Evolutionary conservation across 768 basidiomycete genomes (phyloP), one percentile per base, ranked within the genome.

Genomic region (Hygrophoropsis aurantiaca): DNA sequence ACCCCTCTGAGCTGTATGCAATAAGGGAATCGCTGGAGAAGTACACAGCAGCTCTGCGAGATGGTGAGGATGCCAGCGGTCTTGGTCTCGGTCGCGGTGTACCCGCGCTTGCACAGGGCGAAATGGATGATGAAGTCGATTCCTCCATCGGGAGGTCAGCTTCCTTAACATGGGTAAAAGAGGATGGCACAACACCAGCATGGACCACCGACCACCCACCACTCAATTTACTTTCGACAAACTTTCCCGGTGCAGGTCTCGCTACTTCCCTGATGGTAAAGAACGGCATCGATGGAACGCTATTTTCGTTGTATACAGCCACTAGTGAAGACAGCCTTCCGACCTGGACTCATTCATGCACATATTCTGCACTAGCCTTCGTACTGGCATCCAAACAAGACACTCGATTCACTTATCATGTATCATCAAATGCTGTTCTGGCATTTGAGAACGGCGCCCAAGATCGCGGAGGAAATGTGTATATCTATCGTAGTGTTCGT

Each of bases 381-480:
- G 95, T 99, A 33, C 74, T 99, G 41, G 92, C 92, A 8, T 92
- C 90, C 11, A 97, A 97, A 62, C 84, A 81, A 23, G 92, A 97
- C 64, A 83, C 88, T 1, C 82, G 91, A 16, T 93, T 94, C 68
- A 89, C 90, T 2, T 80, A 87, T 58, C 93, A 97, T 58, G 65
- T 82, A 26, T 64, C 76, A 0, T 65, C 66, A 1, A 63, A 72
- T 35, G 75, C 74, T 5, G 83, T 90, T 2, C 70, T 92, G 39
- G 92, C 92, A 0, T 94, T 97, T 55, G 94, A 97, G 65, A 82
- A 82, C 49, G 90, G 88, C 10, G 60, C 75, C 1, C 67, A 71
- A 26, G 78, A 79, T 47, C 78, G 82, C 21, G 84, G 86, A 20
- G 87, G 88, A 2, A 95, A 97, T 56, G 75, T 90, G 19, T 97